Conservation (phyloP, 2,329 filamentous ascomycete species). For the Stromatinia cepivora region DNA sequence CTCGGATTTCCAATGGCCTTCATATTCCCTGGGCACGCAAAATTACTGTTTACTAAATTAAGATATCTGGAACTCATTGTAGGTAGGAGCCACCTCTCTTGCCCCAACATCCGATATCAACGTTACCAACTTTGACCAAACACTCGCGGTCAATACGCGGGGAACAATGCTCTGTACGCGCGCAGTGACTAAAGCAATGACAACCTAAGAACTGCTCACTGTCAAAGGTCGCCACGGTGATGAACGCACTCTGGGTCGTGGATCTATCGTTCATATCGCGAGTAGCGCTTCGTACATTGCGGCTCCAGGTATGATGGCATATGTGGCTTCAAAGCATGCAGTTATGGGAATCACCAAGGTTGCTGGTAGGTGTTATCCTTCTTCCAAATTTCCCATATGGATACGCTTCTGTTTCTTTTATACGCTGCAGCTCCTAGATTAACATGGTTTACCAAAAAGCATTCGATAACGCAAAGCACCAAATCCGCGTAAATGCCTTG, state of each 20-base stretch:
- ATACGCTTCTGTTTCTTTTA: background rate
- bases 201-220: background rate
- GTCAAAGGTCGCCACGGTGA: background rate
- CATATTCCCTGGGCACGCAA: background rate
- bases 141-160: too few relatives aligned
- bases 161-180: background rate
- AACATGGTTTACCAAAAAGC: background rate
- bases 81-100: background rate
- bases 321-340: background rate
- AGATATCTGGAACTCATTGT: background rate
- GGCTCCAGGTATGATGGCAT: background rate
- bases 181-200: background rate
- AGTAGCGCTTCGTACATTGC: background rate
- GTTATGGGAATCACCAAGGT: background rate
- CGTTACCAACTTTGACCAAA: background rate
- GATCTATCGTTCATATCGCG: background rate
- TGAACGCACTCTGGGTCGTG: background rate
- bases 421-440: too few relatives aligned
- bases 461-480: background rate
- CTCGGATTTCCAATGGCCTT: too few relatives aligned
- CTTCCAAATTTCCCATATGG: too few relatives aligned
- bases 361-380: background rate
- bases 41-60: too few relatives aligned
- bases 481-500: slow-evolving; percentile 2
- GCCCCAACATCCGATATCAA: background rate